Conservation (phyloP, 257 asterid genomes). For the Solanum peruvianum region DNA sequence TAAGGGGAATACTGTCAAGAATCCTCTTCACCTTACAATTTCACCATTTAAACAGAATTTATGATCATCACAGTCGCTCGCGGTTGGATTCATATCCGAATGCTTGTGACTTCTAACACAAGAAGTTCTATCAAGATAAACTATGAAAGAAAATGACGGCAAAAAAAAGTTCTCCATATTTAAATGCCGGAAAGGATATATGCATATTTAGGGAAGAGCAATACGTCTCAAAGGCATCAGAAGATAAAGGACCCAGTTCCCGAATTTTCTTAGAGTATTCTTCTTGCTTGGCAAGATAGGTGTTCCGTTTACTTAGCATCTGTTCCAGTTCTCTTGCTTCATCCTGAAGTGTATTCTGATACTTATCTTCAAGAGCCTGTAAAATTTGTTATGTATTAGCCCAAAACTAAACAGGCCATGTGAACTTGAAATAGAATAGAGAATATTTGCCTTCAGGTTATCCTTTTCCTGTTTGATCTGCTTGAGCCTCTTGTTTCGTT, state of each 20-base stretch:
- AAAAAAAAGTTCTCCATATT: constrained; percentile 1
- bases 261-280: constrained; percentile 90
- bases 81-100: not conserved
- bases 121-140: not conserved
- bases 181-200: not conserved
- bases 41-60: not conserved
- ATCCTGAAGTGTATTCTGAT: constrained; percentile 75
- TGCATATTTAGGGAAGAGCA: constrained; percentile 13
- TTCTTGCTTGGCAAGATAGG: constrained; percentile 76
- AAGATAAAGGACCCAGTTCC: constrained; percentile 91
- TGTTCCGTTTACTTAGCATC: constrained; percentile 62
- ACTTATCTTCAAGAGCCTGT: constrained; percentile 67
- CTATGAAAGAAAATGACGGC: not conserved
- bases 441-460: constrained; percentile 47
- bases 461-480: constrained; percentile 63
- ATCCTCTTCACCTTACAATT: not conserved
- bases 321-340: constrained; percentile 90
- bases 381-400: not conserved
- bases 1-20: not conserved
- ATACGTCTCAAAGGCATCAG: constrained; percentile 97
- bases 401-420: not conserved
- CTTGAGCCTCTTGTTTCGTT: constrained; percentile 51
- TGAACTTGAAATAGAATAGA: constrained; percentile 4
- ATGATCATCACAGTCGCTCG: not conserved
- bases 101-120: not conserved